phyloP scores from a whole-genome alignment of 441 rosid genomes.

The Dalechampia spathulata region DNA sequence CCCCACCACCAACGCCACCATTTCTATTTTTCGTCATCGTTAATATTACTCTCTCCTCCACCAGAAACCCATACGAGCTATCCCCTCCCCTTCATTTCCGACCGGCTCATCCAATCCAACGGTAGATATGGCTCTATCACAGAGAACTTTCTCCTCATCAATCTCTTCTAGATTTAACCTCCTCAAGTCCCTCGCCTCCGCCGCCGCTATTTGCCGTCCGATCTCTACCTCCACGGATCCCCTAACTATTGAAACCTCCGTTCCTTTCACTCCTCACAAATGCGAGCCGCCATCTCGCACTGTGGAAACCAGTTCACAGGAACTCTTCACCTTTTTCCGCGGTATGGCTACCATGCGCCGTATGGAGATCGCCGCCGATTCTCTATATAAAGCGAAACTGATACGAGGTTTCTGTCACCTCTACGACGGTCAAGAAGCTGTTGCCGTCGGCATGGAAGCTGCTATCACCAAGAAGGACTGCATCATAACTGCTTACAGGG shows the following conservation, averaged over 20 bases:
- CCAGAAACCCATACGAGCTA: too few species aligned
- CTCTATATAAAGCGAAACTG: slow-evolving; percentile 91
- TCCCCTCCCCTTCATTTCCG: background rate
- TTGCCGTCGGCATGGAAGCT: slow-evolving; percentile 91
- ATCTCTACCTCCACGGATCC: slow-evolving; percentile 69
- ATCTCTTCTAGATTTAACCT: slow-evolving; percentile 31
- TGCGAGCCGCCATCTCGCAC: slow-evolving; percentile 80
- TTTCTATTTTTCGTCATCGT: too few species aligned
- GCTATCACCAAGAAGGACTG: slow-evolving; percentile 72
- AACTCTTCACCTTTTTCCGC: slow-evolving; percentile 74
- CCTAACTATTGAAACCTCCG: slow-evolving; percentile 72
- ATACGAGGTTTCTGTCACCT: slow-evolving; percentile 95
- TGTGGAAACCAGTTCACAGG: slow-evolving; percentile 55
- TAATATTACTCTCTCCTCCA: too few species aligned
- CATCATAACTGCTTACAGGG: slow-evolving; percentile 86
- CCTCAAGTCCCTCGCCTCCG: slow-evolving; percentile 33
- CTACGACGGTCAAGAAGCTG: slow-evolving; percentile 96
- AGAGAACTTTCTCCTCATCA: slow-evolving; percentile 27
- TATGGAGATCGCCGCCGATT: slow-evolving; percentile 94
- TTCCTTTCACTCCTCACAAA: slow-evolving; percentile 73
- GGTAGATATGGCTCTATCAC: slow-evolving; percentile 57
- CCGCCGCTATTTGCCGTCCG: slow-evolving; percentile 40
- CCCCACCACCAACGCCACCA: too few species aligned
- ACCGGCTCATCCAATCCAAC: slow-evolving; percentile 2
- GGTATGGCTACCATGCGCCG: slow-evolving; percentile 84